phyloP scores from a whole-genome alignment of 306 rosid species.

The Cyclanthera cordifolia region DNA sequence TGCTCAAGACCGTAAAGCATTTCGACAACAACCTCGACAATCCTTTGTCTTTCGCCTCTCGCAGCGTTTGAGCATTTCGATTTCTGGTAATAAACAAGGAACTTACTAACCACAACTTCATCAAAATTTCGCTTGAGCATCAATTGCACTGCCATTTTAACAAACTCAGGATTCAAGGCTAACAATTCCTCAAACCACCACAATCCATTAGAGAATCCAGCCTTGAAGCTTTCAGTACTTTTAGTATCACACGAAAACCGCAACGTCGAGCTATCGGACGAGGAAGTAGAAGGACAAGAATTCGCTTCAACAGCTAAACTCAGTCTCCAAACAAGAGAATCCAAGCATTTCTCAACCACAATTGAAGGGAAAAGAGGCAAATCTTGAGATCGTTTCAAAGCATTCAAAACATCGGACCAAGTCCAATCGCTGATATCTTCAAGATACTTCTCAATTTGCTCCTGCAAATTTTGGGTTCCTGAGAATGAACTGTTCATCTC shows the following conservation, averaged over 20 bases:
- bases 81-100: constrained; percentile 69
- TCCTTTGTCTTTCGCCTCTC: constrained; percentile 32
- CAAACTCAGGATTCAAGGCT: constrained; percentile 39
- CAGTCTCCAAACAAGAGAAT: constrained; percentile 52
- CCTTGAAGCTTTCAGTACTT: constrained; percentile 70
- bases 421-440: constrained; percentile 63
- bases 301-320: constrained; percentile 45
- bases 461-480: constrained; percentile 33
- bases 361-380: constrained; percentile 25
- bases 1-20: constrained; percentile 40
- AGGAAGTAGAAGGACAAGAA: constrained; percentile 73
- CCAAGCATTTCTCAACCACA: constrained; percentile 49
- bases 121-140: constrained; percentile 52
- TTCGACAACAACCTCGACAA: constrained; percentile 54
- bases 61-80: constrained; percentile 33
- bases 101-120: constrained; percentile 48
- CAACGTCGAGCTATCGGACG: constrained; percentile 64
- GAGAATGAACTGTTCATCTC: constrained; percentile 55
- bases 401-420: constrained; percentile 64
- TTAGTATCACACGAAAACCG: constrained; percentile 79
- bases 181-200: constrained; percentile 95
- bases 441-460: constrained; percentile 49
- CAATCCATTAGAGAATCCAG: constrained; percentile 36
- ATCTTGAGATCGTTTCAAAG: constrained; percentile 53
- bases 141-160: constrained; percentile 41